phyloP scores from a whole-genome alignment of 2,329 filamentous ascomycete genomes.

The Cladosporium austrohemisphaericum region DNA sequence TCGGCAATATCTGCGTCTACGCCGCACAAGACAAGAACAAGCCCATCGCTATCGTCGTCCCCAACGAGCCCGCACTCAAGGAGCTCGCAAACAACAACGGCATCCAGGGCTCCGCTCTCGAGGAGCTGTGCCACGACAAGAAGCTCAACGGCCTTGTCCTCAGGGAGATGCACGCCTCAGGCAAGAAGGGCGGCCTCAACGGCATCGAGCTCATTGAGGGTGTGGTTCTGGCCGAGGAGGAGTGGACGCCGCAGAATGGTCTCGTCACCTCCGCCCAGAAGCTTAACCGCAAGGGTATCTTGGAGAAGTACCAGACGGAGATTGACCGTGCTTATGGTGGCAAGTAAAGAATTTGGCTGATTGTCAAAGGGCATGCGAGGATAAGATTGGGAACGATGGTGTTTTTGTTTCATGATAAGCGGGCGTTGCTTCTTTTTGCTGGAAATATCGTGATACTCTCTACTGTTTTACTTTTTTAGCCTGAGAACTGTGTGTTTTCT shows the following conservation, averaged over 20 bases:
- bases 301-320: constrained; percentile 50
- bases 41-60: constrained; percentile 77
- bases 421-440: constrained; percentile 11
- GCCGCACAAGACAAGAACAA: constrained; percentile 71
- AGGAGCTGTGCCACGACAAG: constrained; percentile 64
- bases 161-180: constrained; percentile 66
- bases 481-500: too few relatives aligned
- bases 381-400: constrained; percentile 5
- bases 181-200: constrained; percentile 62
- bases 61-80: constrained; percentile 54
- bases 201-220: constrained; percentile 72
- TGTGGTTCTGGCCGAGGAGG: constrained; percentile 75
- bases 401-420: constrained; percentile 10
- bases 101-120: constrained; percentile 58
- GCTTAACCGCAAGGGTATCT: constrained; percentile 49
- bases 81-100: constrained; percentile 55
- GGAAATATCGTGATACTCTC: constrained; percentile 11
- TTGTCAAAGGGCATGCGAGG: not conserved
- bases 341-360: not conserved
- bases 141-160: constrained; percentile 63
- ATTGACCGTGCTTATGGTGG: constrained; percentile 45
- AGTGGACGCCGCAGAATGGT: constrained; percentile 76
- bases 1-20: constrained; percentile 84
- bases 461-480: constrained; percentile 10
- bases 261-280: constrained; percentile 52